phyloP scores from a whole-genome alignment of 2,329 filamentous ascomycete genomes.

The Fusarium clavum region DNA sequence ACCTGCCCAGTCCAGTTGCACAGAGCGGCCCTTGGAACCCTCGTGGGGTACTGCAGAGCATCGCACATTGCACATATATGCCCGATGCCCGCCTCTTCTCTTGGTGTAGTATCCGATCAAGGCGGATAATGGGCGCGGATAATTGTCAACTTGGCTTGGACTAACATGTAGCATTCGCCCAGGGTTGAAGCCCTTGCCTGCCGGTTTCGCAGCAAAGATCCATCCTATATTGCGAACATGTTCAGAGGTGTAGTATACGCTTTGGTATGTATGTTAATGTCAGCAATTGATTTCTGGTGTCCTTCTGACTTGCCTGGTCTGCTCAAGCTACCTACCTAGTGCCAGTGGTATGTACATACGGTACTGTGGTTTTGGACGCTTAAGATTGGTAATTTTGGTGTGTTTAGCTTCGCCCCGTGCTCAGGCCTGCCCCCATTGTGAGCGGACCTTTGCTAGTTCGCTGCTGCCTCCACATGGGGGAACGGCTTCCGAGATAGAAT shows the following conservation, averaged over 20 bases:
- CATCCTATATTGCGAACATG: slow-evolving; percentile 12
- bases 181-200: slow-evolving; percentile 29
- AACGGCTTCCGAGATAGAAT: slow-evolving; percentile 29
- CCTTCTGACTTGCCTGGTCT: slow-evolving; percentile 6
- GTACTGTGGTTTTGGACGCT: slow-evolving; percentile 21
- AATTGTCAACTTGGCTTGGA: slow-evolving; percentile 20
- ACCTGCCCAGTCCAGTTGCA: slow-evolving; percentile 31
- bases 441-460: slow-evolving; percentile 32
- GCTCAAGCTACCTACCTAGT: background rate
- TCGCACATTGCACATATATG: slow-evolving; percentile 28
- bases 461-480: slow-evolving; percentile 39
- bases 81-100: slow-evolving; percentile 18
- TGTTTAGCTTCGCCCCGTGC: slow-evolving; percentile 28
- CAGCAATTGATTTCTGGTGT: background rate
- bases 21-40: slow-evolving; percentile 27
- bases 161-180: slow-evolving; percentile 13
- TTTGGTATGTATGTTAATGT: slow-evolving; percentile 5
- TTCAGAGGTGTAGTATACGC: background rate
- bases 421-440: slow-evolving; percentile 24
- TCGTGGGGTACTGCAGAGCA: slow-evolving; percentile 28
- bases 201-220: slow-evolving; percentile 18
- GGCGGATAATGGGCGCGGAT: slow-evolving; percentile 30
- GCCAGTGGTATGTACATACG: background rate
- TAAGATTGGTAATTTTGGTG: slow-evolving; percentile 32
- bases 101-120: slow-evolving; percentile 39